Evolutionary conservation across 805 yeast genomes (phyloP).

Genomic region (Barnettozyma californica): DNA sequence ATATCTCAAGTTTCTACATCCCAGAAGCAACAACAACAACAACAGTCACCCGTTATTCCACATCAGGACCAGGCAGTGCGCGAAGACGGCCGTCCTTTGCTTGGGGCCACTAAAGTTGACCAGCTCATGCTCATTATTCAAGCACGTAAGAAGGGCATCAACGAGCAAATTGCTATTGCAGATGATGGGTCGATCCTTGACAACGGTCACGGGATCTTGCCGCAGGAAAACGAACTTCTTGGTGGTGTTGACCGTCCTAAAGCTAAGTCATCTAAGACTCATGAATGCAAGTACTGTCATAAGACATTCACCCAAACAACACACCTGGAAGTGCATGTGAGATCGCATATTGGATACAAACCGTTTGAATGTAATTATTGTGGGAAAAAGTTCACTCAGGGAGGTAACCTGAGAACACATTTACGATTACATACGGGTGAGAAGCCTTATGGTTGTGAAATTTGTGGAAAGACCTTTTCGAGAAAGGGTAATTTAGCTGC

Average conservation of each 20-base stretch:
- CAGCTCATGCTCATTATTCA: constrained; percentile 88
- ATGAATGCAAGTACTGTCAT: constrained; percentile 71
- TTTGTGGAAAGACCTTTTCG: constrained; percentile 74
- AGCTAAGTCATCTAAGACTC: constrained; percentile 42
- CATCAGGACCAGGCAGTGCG: constrained; percentile 34
- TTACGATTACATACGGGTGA: constrained; percentile 86
- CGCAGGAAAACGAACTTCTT: constrained; percentile 59
- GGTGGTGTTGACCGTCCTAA: constrained; percentile 76
- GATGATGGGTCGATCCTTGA: constrained; percentile 68
- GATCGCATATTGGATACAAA: constrained; percentile 82
- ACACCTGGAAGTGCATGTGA: constrained; percentile 81
- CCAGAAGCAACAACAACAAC: neutral
- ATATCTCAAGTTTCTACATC: neutral
- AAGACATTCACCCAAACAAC: constrained; percentile 86
- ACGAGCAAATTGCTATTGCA: constrained; percentile 56
- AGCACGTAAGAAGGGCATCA: constrained; percentile 74
- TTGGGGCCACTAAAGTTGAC: constrained; percentile 88
- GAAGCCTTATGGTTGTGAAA: constrained; percentile 77
- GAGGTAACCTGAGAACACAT: constrained; percentile 86
- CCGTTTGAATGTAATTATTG: constrained; percentile 80
- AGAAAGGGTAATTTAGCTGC: constrained; percentile 91
- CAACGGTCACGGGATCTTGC: constrained; percentile 42
- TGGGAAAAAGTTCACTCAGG: constrained; percentile 80
- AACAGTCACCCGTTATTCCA: neutral
- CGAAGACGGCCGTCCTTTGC: constrained; percentile 62